Base-by-base conservation (phyloP, 345 rosid genomes). In the Salix caprea region DNA sequence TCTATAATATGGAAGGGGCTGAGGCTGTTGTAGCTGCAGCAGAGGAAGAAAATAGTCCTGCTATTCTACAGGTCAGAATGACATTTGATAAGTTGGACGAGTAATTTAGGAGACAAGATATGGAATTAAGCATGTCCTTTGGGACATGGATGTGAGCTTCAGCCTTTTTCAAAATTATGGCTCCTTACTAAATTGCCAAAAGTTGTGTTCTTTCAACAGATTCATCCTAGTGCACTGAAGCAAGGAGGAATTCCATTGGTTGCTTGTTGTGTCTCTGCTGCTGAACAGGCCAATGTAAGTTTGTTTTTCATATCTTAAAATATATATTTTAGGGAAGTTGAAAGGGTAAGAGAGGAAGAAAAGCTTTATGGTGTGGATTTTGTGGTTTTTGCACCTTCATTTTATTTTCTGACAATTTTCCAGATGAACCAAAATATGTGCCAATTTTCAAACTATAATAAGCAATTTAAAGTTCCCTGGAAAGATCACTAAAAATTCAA, bases 21-120 rank as follows among this genome's bases (percentile, higher is more conserved):
- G 88, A 89, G 83, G 99, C 99, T 74, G 97, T 95, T 80, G 88
- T 95, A 77, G 89, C 95, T 85, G 99, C 99, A 46, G 99, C 99
- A 61, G 99, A 91, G 90, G 91, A 89, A 83, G 94, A 92, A 89
- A 82, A 78, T 26, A 92, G 97, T 80, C 99, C 99, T 73, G 99
- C 97, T 80, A 95, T 95, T 77, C 83, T 95, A 77, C 99, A 95
- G 97, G 97, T 91, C 73, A 71, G 85, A 60, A 24, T 44, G 48
- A 19, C 32, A 44, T 44, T 44, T 44, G 0, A 44, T 44, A 44
- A 44, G 50, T 44, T 44, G 14, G 50, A 44, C 16, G 50, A 44
- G 50, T 14, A 14, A 44, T 13, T 44, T 44, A 13, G 50, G 50
- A 44, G 50, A 0, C 50, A 44, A 44, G 18, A 44, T 14, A 44